A percentile compares a stretch with the other conserved stretches of the same genome.
Conservation (phyloP, 2,329 filamentous ascomycete species). For the Cordyceps fumosorosea region DNA sequence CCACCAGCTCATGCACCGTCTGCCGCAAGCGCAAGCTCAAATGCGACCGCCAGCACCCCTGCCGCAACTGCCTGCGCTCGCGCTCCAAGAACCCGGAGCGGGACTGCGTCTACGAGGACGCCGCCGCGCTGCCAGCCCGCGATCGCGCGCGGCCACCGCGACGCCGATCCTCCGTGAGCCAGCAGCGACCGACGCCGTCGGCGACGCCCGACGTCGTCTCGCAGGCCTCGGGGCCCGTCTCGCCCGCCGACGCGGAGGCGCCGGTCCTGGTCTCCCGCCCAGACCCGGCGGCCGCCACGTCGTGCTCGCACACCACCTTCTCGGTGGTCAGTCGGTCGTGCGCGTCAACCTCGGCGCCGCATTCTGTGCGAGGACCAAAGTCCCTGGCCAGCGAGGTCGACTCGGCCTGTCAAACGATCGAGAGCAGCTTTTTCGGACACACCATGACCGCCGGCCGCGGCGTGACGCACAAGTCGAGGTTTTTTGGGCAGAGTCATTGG, state of each 20-base stretch:
- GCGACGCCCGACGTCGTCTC: conserved; percentile 3
- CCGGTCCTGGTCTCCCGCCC: neutral
- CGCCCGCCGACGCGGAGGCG: neutral
- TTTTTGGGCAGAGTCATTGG: conserved; percentile 53
- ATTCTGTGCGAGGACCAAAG: conserved; percentile 20
- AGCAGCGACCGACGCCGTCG: neutral
- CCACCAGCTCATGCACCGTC: conserved; percentile 31
- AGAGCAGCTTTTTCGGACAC: conserved; percentile 29
- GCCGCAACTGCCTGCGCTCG: conserved; percentile 30
- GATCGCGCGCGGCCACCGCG: neutral
- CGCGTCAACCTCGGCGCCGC: conserved; percentile 37
- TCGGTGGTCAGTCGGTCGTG: conserved; percentile 19
- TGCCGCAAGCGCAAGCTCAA: conserved; percentile 37
- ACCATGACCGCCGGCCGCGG: conserved; percentile 29
- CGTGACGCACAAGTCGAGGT: conserved; percentile 46
- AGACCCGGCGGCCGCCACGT: neutral
- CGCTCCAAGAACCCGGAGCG: conserved; percentile 24
- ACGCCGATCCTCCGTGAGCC: neutral
- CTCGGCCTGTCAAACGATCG: conserved; percentile 27
- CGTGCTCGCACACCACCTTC: neutral
- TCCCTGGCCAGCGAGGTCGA: neutral
- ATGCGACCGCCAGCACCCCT: conserved; percentile 35
- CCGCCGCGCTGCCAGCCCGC: neutral
- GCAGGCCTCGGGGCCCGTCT: neutral
- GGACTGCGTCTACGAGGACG: conserved; percentile 26